Evolutionary conservation across 345 rosid genomes (phyloP).

Genomic region (Sisymbrium altissimum): DNA sequence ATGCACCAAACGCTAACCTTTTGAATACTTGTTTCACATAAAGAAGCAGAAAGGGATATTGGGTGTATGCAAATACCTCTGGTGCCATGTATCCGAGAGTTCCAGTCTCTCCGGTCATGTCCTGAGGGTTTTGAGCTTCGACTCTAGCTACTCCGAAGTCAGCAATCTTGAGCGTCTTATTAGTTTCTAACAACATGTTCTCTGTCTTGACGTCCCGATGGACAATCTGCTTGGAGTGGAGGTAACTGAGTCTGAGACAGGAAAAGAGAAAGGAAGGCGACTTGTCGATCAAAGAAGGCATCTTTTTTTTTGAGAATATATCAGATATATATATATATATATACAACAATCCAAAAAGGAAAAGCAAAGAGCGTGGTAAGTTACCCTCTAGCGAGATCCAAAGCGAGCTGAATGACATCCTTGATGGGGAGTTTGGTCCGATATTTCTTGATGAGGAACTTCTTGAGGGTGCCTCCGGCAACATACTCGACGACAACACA

Average conservation of each 20-base stretch:
- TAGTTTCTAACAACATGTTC: constrained; percentile 67
- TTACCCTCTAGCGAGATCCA: constrained; percentile 86
- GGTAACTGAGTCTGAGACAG: constrained; percentile 62
- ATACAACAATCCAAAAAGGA: too few species aligned
- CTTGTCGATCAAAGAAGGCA: background rate
- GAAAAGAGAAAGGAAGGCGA: background rate
- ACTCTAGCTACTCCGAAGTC: constrained; percentile 89
- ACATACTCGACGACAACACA: constrained; percentile 83
- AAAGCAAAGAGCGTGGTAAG: too few species aligned
- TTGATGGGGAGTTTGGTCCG: constrained; percentile 58
- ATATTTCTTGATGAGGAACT: constrained; percentile 61
- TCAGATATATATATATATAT: background rate
- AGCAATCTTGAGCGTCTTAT: constrained; percentile 66
- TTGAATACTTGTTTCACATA: background rate
- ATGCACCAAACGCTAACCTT: background rate
- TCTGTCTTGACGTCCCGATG: constrained; percentile 83
- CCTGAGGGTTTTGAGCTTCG: constrained; percentile 86
- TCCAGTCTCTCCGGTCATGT: constrained; percentile 91
- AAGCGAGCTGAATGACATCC: constrained; percentile 64
- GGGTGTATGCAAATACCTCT: constrained; percentile 46
- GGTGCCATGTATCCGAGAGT: constrained; percentile 91
- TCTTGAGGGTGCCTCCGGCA: constrained; percentile 70
- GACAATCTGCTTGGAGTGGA: constrained; percentile 71
- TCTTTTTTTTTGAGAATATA: background rate
- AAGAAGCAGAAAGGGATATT: background rate